Evolutionary conservation across 192 early-diverging fungal genomes (phyloP).

Genomic region (Backusella tarrabulga): DNA sequence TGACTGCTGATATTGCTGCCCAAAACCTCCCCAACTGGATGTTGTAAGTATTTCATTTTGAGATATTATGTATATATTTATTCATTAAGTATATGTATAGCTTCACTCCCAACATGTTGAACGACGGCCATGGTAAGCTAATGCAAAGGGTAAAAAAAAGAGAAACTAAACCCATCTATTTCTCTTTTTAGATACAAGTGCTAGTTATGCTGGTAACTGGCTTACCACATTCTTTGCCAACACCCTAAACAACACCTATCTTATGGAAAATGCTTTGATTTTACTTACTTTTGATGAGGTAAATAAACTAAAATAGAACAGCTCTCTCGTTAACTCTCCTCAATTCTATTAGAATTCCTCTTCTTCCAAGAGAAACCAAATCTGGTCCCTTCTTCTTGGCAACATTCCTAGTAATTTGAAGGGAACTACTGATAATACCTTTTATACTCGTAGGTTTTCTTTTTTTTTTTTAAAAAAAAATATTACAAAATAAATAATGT

Average conservation of each 20-base stretch:
- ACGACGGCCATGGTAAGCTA: constrained; percentile 44
- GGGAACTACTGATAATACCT: constrained; percentile 51
- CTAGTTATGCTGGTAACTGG: constrained; percentile 48
- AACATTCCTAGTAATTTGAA: constrained; percentile 27
- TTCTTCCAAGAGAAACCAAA: constrained; percentile 36
- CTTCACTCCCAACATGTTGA: constrained; percentile 53
- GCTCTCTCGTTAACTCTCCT: background rate
- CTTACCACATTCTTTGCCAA: constrained; percentile 53
- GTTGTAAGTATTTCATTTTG: constrained; percentile 17
- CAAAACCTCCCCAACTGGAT: constrained; percentile 23
- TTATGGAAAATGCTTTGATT: constrained; percentile 42
- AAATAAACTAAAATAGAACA: background rate
- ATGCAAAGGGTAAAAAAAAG: background rate
- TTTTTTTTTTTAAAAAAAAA: too few relatives aligned
- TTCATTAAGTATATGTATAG: background rate
- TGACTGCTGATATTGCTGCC: constrained; percentile 11
- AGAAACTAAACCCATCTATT: background rate
- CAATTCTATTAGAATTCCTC: background rate
- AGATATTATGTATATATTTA: background rate
- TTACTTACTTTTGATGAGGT: constrained; percentile 43
- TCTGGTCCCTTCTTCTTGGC: constrained; percentile 45
- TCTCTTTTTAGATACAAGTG: constrained; percentile 26
- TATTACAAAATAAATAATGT: too few relatives aligned
- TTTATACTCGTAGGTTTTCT: constrained; percentile 43
- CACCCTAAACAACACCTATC: constrained; percentile 44